A percentile compares a stretch with the other conserved stretches of the same genome.
Evolutionary conservation across 345 rosid species (phyloP).

Genomic region (Stellera chamaejasme): DNA sequence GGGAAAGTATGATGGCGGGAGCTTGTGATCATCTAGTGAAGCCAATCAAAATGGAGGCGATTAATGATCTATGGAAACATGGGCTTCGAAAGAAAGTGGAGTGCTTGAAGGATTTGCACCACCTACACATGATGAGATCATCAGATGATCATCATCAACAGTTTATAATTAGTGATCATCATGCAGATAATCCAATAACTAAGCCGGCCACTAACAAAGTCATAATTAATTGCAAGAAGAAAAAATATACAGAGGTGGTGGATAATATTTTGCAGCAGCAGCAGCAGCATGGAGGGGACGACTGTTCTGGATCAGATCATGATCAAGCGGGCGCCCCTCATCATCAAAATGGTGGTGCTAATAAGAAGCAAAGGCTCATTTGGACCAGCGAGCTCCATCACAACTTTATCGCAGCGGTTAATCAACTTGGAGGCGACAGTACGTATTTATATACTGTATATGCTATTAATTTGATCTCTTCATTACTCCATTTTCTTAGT

Average conservation of each 20-base stretch:
- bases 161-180: no score
- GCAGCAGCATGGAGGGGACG: neutral
- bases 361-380: constrained; percentile 20
- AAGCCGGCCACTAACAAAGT: neutral
- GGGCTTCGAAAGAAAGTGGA: constrained; percentile 16
- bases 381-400: constrained; percentile 26
- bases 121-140: no score
- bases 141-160: no score
- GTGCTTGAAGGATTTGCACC: neutral
- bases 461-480: no score
- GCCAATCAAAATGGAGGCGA: constrained; percentile 17
- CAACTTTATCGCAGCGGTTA: constrained; percentile 19
- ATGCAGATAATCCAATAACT: no score
- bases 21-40: constrained; percentile 30
- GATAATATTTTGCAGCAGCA: no score
- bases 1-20: constrained; percentile 16
- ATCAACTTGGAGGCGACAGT: constrained; percentile 23
- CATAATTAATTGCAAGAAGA: constrained; percentile 6
- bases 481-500: no score
- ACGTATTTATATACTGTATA: no score
- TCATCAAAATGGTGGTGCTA: neutral
- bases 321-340: constrained; percentile 3
- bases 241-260: neutral
- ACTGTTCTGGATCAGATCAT: neutral
- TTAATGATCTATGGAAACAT: constrained; percentile 27